Percentiles rank a stretch among this genome's conserved stretches.
Evolutionary conservation across 176 grass and related monocot genomes (phyloP).

Genomic region (Carex pumila): DNA sequence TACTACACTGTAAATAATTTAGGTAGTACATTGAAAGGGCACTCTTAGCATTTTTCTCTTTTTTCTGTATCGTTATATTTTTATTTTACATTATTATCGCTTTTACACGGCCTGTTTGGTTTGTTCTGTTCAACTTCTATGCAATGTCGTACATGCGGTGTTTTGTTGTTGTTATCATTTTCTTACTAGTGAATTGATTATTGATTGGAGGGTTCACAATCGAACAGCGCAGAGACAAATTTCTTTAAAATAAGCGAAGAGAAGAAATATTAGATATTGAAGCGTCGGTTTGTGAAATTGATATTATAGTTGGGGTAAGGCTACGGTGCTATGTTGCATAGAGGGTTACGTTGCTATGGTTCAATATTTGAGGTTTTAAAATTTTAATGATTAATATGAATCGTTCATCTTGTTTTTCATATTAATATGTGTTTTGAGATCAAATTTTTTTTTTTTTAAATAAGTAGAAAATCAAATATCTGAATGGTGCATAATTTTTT

Average conservation of each 20-base stretch:
- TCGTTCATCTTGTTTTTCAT: no score
- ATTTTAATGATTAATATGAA: no score
- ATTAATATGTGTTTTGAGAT: no score
- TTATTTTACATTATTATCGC: background rate
- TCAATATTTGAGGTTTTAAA: no score
- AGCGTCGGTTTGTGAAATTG: background rate
- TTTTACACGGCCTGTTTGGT: background rate
- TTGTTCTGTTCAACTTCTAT: background rate
- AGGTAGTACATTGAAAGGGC: background rate
- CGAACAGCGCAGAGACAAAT: background rate
- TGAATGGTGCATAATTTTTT: no score
- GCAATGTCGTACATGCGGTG: background rate
- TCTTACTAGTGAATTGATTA: background rate
- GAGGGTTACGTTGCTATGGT: no score
- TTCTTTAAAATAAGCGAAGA: background rate
- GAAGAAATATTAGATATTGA: background rate
- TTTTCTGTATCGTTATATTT: background rate
- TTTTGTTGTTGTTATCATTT: background rate
- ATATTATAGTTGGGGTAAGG: no score
- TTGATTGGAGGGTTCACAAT: background rate
- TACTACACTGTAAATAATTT: conserved; percentile 22
- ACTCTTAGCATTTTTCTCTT: background rate
- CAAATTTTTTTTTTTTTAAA: no score
- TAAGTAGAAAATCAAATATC: no score
- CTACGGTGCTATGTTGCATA: no score